These are phyloP conservation scores for Triangularia verruculosa DNA, from an alignment of 2,329 filamentous ascomycete species.

Conservation along the genomic window DNA sequence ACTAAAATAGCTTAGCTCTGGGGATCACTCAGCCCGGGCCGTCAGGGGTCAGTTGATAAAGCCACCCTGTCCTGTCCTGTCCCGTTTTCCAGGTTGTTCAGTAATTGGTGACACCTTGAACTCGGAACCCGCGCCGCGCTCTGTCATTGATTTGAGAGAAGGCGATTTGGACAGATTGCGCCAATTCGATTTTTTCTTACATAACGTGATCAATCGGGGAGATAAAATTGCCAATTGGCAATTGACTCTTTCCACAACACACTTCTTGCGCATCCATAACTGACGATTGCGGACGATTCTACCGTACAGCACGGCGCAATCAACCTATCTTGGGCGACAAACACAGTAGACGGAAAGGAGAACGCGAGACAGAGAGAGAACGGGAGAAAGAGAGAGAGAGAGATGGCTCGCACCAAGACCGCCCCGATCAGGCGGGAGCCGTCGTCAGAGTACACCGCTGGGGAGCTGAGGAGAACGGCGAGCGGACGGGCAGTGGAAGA, in stretches of 20 bases:
- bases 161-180: constrained; percentile 10
- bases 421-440: constrained; percentile 61
- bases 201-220: neutral
- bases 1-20: constrained; percentile 14
- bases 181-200: constrained; percentile 7
- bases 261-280: too few relatives aligned
- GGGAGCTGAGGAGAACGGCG: constrained; percentile 36
- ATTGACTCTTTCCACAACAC: neutral
- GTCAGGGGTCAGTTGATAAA: constrained; percentile 8
- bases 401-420: constrained; percentile 73
- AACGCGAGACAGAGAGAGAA: neutral
- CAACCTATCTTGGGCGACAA: too few relatives aligned
- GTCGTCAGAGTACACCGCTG: constrained; percentile 61
- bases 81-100: too few relatives aligned
- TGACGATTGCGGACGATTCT: too few relatives aligned
- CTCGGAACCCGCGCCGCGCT: neutral
- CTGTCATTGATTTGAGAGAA: neutral
- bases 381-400: neutral
- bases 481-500: constrained; percentile 33
- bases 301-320: neutral
- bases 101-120: neutral
- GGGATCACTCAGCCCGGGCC: constrained; percentile 8
- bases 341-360: too few relatives aligned
- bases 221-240: neutral
- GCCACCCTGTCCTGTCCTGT: constrained; percentile 27